Conservation (phyloP, 306 rosid species). For the Medicago ruthenica region DNA sequence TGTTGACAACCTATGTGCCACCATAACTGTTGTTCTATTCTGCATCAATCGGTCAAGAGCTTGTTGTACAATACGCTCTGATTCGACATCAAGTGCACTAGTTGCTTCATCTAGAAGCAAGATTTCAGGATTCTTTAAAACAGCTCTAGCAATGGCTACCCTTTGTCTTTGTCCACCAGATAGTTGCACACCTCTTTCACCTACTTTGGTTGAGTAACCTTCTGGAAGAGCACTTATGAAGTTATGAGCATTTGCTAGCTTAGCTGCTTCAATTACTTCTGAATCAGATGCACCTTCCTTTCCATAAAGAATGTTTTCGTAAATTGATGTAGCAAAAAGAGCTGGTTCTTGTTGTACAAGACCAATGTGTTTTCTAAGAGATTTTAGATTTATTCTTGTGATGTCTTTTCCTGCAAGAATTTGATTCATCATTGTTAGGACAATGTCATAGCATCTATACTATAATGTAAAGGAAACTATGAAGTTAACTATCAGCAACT, state of each 20-base stretch:
- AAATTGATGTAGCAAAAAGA: constrained; percentile 84
- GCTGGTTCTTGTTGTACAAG: constrained; percentile 98
- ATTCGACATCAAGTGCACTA: constrained; percentile 86
- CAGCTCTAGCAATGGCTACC: constrained; percentile 92
- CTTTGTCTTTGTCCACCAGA: constrained; percentile 95
- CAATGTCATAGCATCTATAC: neutral
- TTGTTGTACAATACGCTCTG: constrained; percentile 85
- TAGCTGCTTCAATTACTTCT: constrained; percentile 89
- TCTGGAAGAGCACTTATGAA: constrained; percentile 88
- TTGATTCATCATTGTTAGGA: constrained; percentile 35
- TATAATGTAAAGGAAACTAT: too few species aligned
- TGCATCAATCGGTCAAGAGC: constrained; percentile 85
- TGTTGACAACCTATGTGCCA: constrained; percentile 93
- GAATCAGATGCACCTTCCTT: constrained; percentile 86
- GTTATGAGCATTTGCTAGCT: constrained; percentile 87
- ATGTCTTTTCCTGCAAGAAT: constrained; percentile 81
- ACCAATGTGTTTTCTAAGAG: constrained; percentile 84
- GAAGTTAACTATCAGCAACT: too few species aligned
- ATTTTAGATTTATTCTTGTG: constrained; percentile 70
- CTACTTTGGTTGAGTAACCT: constrained; percentile 93
- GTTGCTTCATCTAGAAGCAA: constrained; percentile 91
- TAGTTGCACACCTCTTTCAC: constrained; percentile 92
- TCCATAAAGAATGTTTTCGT: constrained; percentile 84
- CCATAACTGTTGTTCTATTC: constrained; percentile 85
- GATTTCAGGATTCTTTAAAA: constrained; percentile 83